A percentile compares a stretch with the other conserved stretches of the same genome.
These are phyloP conservation scores for Spencermartinsiella ligniputridi DNA, from an alignment of 1,139 yeast species.

Conservation along the genomic window DNA sequence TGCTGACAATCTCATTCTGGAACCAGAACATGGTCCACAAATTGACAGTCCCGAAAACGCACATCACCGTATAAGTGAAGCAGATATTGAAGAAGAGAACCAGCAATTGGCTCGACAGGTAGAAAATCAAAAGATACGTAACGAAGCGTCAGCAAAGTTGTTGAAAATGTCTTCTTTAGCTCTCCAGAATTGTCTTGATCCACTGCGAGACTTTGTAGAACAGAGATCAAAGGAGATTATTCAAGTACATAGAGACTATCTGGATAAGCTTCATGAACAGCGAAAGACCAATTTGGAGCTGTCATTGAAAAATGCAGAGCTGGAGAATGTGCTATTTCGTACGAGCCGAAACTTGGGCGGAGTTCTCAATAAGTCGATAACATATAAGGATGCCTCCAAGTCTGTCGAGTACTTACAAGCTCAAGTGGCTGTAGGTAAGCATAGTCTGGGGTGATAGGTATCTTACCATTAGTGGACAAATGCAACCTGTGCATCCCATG, in stretches of 20 bases:
- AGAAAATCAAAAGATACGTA: slow-evolving; percentile 16
- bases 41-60: neutral
- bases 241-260: slow-evolving; percentile 23
- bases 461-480: too few relatives aligned
- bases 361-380: slow-evolving; percentile 13
- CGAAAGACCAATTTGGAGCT: slow-evolving; percentile 21
- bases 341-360: slow-evolving; percentile 22
- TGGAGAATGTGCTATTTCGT: slow-evolving; percentile 22
- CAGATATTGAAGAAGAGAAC: slow-evolving; percentile 7
- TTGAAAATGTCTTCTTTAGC: slow-evolving; percentile 19
- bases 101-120: slow-evolving; percentile 8
- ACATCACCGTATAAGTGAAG: too few relatives aligned
- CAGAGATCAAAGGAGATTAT: slow-evolving; percentile 24
- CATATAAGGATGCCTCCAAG: slow-evolving; percentile 8
- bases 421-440: slow-evolving; percentile 1
- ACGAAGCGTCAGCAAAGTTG: slow-evolving; percentile 19
- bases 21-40: slow-evolving; percentile 11
- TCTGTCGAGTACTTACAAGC: slow-evolving; percentile 13
- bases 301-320: slow-evolving; percentile 21
- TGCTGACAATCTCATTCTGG: slow-evolving; percentile 29
- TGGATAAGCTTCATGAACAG: slow-evolving; percentile 23
- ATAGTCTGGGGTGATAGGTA: too few relatives aligned
- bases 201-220: slow-evolving; percentile 23
- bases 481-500: too few relatives aligned
- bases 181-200: slow-evolving; percentile 23